Base-by-base conservation (phyloP, 371 early-diverging fungal genomes). In the Mucor irregularis region DNA sequence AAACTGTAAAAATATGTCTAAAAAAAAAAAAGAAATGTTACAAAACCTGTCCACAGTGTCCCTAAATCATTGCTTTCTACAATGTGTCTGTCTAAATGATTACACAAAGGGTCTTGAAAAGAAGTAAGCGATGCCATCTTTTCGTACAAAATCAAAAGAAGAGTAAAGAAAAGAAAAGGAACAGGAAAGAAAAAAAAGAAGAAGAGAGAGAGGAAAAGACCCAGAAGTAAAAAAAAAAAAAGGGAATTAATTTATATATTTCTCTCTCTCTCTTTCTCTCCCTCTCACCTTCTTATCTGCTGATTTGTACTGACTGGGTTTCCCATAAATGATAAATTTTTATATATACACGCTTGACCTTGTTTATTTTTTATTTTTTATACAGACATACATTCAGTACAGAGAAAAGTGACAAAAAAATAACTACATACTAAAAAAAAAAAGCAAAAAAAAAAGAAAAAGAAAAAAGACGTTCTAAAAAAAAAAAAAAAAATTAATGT, bases 21-120 rank as follows among this genome's bases (percentile, higher is more conserved):
- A 19, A 49, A 0, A 21, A 19, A 5, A 17, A 39, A 17, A 7
- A 10, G 8, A 3, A 3, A 19, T 53, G 31, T 16, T 34, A 40
- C 39, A 9, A 53, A 57, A 64, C 64, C 55, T 21, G 49, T 45
- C 64, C 64, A 64, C 39, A 64, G 46, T 16, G 37, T 55, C n/a
- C 40, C 52, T 38, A 64, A 42, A 29, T 59, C 42, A 10, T 39
- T 28, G 11, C 48, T 16, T 14, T 47, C 39, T 22, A 47, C 21
- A 35, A 16, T 17, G 24, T n/a, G n/a, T n/a, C n/a, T n/a, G n/a
- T n/a, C 26, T 29, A 11, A 30, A 56, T 37, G 56, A 56, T 10
- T 37, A 25, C 1, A 35, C 8, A 47, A 40, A 17, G 37, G 29
- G 3, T 29, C 28, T 26, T 50, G 37, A 24, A 3, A 16, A 11